Base-by-base conservation (phyloP, 75 land plant genomes). In the Pinus albicaulis region DNA sequence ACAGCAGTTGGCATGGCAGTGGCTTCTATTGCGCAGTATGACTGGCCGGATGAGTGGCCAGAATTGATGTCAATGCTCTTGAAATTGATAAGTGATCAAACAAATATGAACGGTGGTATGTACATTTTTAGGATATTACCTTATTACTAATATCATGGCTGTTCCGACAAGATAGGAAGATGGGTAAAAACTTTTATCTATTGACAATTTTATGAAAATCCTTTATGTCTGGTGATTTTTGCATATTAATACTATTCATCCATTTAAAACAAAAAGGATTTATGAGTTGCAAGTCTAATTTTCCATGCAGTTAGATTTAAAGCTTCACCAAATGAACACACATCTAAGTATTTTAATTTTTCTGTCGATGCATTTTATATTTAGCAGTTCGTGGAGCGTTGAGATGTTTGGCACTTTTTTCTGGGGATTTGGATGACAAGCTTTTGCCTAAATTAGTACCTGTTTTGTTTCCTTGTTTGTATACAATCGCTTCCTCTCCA, bases 1-100 rank as follows among this genome's bases (percentile, higher is more conserved):
- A 98, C 99, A 20, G 99, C 99, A 77, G 86, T 95, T 59, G 89
- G 99, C 74, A 92, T 98, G 95, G 99, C 93, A 75, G 83, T 98
- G 44, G 90, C 92, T 48, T 90, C 91, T 1, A 92, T 98, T 82
- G 99, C 98, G 60, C 82, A 76, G 8, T 92, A 86, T 83, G 99
- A 98, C 75, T 98, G 99, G 99, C 99, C 99, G 64, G 98, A 91
- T 65, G 92, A 92, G 53, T 98, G 99, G 99, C 95, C 99, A 57
- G 94, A 92, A 31, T 76, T 98, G 55, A 76, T 98, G 84, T 91
- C 89, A 22, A 77, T 76, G 62, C 86, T 98, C 20, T 79, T 98
- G 74, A 82, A 81, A 65, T 82, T 89, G 62, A 82, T 98, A 48
- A 86, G 64, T 79, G 90, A 98, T 55, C 89, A 84, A 75, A 82